Percentiles rank a stretch among this genome's conserved stretches.
phyloP scores from a whole-genome alignment of 257 asterid genomes.

The Linaria vulgaris region DNA sequence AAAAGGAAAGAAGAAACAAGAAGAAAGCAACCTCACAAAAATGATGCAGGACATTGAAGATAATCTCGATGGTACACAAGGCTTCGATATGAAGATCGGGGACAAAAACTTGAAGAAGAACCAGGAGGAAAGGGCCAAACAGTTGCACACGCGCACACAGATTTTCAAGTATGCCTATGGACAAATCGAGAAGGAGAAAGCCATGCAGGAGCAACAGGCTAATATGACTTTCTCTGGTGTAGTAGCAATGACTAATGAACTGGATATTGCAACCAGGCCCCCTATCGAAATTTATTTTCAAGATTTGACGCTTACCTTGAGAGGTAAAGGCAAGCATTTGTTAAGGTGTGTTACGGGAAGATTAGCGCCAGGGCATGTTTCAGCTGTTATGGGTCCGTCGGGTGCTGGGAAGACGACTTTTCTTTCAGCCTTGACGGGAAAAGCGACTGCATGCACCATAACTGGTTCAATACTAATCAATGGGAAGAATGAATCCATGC shows the following conservation, averaged over 20 bases:
- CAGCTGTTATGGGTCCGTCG: slow-evolving; percentile 99
- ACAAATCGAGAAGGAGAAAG: slow-evolving; percentile 92
- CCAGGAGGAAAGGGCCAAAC: slow-evolving; percentile 46
- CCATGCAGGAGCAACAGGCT: slow-evolving; percentile 77
- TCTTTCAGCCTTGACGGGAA: slow-evolving; percentile 92
- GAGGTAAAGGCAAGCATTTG: slow-evolving; percentile 82
- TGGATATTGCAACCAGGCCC: slow-evolving; percentile 59
- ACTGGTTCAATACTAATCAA: slow-evolving; percentile 82
- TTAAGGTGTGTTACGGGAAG: slow-evolving; percentile 87
- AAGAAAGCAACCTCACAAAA: slow-evolving; percentile 69
- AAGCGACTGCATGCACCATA: slow-evolving; percentile 84
- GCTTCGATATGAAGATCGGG: slow-evolving; percentile 81
- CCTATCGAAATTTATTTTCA: slow-evolving; percentile 86
- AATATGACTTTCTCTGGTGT: slow-evolving; percentile 90
- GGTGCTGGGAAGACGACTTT: slow-evolving; percentile 99
- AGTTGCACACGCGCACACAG: slow-evolving; percentile 88
- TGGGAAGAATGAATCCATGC: slow-evolving; percentile 74
- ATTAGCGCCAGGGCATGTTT: slow-evolving; percentile 82
- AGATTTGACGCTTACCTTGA: slow-evolving; percentile 81
- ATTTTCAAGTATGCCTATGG: slow-evolving; percentile 95
- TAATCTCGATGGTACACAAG: slow-evolving; percentile 77
- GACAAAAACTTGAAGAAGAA: slow-evolving; percentile 78
- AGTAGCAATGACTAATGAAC: slow-evolving; percentile 70
- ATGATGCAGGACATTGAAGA: slow-evolving; percentile 92
- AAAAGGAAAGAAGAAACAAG: slow-evolving; percentile 61